Evolutionary conservation across 371 early-diverging fungal genomes (phyloP).

Genomic region (Lichtheimia ramosa): DNA sequence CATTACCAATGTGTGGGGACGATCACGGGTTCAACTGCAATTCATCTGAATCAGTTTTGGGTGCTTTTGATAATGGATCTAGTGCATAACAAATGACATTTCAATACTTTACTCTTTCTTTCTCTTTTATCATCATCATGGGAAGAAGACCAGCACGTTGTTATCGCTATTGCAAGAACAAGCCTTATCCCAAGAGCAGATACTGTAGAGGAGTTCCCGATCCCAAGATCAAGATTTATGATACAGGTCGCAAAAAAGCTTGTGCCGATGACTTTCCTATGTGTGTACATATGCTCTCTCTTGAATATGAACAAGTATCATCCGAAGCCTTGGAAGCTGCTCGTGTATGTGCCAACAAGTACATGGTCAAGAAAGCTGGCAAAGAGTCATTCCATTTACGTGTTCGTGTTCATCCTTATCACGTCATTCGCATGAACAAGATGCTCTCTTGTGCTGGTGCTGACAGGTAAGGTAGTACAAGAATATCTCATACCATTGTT

Average conservation of each 20-base stretch:
- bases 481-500: no score
- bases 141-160: conserved; percentile 99
- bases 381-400: conserved; percentile 99
- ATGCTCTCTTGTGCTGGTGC: conserved; percentile 99
- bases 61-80: no score
- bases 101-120: neutral
- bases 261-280: conserved; percentile 97
- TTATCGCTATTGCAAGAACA: conserved; percentile 99
- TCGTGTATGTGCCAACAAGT: conserved; percentile 99
- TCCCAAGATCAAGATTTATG: conserved; percentile 99
- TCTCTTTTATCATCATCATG: conserved; percentile 50
- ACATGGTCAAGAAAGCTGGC: conserved; percentile 97
- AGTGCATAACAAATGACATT: no score
- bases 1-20: neutral
- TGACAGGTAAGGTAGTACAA: conserved; percentile 55
- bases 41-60: no score
- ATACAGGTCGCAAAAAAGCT: conserved; percentile 99
- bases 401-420: conserved; percentile 99
- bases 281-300: conserved; percentile 95
- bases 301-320: conserved; percentile 98
- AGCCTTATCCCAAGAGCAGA: conserved; percentile 99
- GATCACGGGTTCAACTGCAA: no score
- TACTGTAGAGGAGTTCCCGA: conserved; percentile 99
- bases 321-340: conserved; percentile 99
- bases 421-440: conserved; percentile 99